Base-by-base conservation (phyloP, 331 rosid genomes). In the Phaseolus coccineus region DNA sequence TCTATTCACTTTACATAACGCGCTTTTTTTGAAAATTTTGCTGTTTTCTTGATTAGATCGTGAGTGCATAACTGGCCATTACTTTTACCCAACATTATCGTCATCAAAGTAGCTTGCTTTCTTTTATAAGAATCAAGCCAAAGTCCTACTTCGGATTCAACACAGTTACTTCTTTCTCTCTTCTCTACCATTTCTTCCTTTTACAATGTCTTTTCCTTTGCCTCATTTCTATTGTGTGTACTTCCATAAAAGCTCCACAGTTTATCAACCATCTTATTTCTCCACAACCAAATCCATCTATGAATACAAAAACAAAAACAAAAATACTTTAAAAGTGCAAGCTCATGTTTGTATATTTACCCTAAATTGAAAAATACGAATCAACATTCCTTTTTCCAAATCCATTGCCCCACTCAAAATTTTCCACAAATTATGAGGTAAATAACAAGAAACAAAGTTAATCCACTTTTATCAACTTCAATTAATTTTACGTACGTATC, bases 1-100 rank as follows among this genome's bases (percentile, higher is more conserved):
- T 83, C 83, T 6, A 22, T 40, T 68, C 81, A 70, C 88, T 85
- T 87, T 85, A 61, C 80, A 48, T 77, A 16, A 67, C 76, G 82
- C 86, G 73, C 87, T 77, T 84, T 84, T 84, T 86, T 90, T 72
- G 82, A 87, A 83, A 81, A 68, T 2, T 76, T 82, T 84, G 85
- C 72, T 73, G 28, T 73, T 82, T 81, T 27, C 25, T 62, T 44
- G 86, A 85, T 82, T 68, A 67, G 85, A 82, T 82, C 50, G 62
- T 12, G 77, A 47, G 69, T 73, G 71, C 74, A 62, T 78, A 24
- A 66, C 69, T 53, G 64, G 73, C 82, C 81, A 78, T 71, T 37
- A 30, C 89, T 84, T 79, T 81, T 40, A 48, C 77, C 76, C 76
- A 78, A 72, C 73, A 79, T 84, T 64, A 80, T 71, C 85, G 37